Evolutionary conservation across 176 grass and related monocot genomes (phyloP).

Genomic region (Eragrostis nindensis): DNA sequence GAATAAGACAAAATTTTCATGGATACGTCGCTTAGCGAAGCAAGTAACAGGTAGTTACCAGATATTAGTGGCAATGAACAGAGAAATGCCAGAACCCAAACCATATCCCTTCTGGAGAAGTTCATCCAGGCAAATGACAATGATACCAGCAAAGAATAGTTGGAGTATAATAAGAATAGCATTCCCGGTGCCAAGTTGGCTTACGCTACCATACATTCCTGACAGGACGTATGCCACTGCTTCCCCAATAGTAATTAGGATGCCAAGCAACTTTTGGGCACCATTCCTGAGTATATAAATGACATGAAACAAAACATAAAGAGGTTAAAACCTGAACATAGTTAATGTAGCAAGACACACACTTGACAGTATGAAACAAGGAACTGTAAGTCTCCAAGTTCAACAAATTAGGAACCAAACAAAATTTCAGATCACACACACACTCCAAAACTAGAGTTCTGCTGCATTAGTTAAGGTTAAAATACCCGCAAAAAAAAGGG

Average conservation of each 20-base stretch:
- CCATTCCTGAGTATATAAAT: conserved; percentile 47
- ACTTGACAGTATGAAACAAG: not conserved
- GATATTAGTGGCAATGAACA: conserved; percentile 63
- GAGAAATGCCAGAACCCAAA: conserved; percentile 58
- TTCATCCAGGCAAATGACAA: conserved; percentile 61
- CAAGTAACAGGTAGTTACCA: conserved; percentile 31
- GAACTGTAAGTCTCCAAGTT: not conserved
- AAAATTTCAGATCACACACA: no score
- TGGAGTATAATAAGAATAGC: conserved; percentile 61
- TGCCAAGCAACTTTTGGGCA: conserved; percentile 53
- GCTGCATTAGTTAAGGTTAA: no score
- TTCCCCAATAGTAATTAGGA: not conserved
- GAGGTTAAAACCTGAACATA: not conserved
- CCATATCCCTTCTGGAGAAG: conserved; percentile 60
- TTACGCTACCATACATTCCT: not conserved
- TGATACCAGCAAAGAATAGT: conserved; percentile 62
- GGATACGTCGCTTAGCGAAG: not conserved
- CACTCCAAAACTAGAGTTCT: no score
- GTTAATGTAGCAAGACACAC: no score
- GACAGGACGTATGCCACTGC: not conserved
- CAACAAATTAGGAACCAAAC: no score
- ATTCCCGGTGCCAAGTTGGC: not conserved
- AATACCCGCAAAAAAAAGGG: no score
- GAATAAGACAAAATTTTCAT: not conserved
- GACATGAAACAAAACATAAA: no score